phyloP scores from a whole-genome alignment of 116 monocot species.

The Phalaenopsis hybrid region DNA sequence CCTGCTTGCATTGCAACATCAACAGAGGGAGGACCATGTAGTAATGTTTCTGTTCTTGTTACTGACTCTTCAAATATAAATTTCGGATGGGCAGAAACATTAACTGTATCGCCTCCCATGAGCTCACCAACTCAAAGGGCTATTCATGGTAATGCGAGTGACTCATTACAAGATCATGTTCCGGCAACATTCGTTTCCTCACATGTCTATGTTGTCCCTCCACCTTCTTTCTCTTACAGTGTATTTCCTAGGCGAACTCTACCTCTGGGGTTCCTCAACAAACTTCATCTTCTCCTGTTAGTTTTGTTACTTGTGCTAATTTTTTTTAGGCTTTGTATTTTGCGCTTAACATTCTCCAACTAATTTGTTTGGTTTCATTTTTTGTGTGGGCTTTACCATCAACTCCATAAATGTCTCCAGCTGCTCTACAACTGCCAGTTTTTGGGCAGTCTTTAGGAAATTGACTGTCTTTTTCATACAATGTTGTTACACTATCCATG shows the following conservation, averaged over 20 bases:
- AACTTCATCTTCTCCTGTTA: slow-evolving; percentile 38
- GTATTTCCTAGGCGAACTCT: slow-evolving; percentile 42
- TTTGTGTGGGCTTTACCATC: slow-evolving; percentile 37
- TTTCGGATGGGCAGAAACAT: slow-evolving; percentile 14
- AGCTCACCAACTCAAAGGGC: slow-evolving; percentile 17
- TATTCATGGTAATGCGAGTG: slow-evolving; percentile 22
- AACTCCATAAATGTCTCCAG: slow-evolving; percentile 46
- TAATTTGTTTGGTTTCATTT: slow-evolving; percentile 4
- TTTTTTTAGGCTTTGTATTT: not conserved
- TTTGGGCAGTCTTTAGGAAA: slow-evolving; percentile 54
- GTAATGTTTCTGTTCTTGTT: slow-evolving; percentile 5
- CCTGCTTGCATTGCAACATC: slow-evolving; percentile 9
- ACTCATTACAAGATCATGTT: slow-evolving; percentile 32
- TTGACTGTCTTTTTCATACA: slow-evolving; percentile 85
- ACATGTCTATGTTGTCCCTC: slow-evolving; percentile 40
- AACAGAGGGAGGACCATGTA: slow-evolving; percentile 17
- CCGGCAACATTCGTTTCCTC: slow-evolving; percentile 27
- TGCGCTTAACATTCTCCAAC: not conserved
- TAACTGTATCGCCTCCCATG: slow-evolving; percentile 11
- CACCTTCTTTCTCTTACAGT: slow-evolving; percentile 45
- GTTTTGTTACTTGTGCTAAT: slow-evolving; percentile 14
- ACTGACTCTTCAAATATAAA: slow-evolving; percentile 16
- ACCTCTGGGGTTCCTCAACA: slow-evolving; percentile 34
- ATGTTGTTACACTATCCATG: slow-evolving; percentile 43
- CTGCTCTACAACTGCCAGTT: slow-evolving; percentile 87